These are phyloP conservation scores for Debaryomyces fabryi DNA, from an alignment of 1,139 yeast genomes.

Conservation along the genomic window DNA sequence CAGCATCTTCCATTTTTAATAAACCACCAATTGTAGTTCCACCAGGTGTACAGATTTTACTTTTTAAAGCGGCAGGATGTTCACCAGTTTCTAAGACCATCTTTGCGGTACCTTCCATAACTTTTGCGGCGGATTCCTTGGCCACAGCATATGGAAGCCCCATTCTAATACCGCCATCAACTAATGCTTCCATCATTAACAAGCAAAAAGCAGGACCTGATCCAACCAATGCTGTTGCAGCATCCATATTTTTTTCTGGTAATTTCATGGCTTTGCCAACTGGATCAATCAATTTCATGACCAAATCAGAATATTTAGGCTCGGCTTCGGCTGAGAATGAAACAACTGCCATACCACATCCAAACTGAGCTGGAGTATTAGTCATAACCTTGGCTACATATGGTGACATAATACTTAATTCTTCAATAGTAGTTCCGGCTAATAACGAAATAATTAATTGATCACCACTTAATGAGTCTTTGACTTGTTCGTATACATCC, in stretches of 20 bases:
- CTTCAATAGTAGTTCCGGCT: constrained; percentile 89
- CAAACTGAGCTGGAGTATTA: constrained; percentile 91
- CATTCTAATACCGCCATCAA: constrained; percentile 94
- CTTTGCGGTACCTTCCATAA: constrained; percentile 93
- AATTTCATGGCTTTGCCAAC: constrained; percentile 73
- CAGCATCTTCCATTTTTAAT: constrained; percentile 88
- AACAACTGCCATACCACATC: constrained; percentile 91
- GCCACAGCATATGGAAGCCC: constrained; percentile 90
- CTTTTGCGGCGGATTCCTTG: constrained; percentile 89
- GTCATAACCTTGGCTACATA: constrained; percentile 93
- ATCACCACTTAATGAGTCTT: constrained; percentile 44
- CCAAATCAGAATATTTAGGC: constrained; percentile 51
- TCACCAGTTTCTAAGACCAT: constrained; percentile 84
- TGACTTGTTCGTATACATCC: constrained; percentile 52
- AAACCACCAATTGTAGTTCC: constrained; percentile 98
- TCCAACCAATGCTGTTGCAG: constrained; percentile 93
- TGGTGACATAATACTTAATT: constrained; percentile 56
- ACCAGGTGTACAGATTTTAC: constrained; percentile 95
- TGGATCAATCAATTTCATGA: constrained; percentile 60
- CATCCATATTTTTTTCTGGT: constrained; percentile 93
- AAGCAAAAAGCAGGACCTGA: constrained; percentile 96
- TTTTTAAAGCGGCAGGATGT: constrained; percentile 90
- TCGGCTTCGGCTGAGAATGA: constrained; percentile 61
- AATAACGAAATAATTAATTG: constrained; percentile 79
- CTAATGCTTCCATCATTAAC: constrained; percentile 85